These are phyloP conservation scores for Kingdonia uniflora DNA, from an alignment of 164 flowering plant species.

Conservation along the genomic window DNA sequence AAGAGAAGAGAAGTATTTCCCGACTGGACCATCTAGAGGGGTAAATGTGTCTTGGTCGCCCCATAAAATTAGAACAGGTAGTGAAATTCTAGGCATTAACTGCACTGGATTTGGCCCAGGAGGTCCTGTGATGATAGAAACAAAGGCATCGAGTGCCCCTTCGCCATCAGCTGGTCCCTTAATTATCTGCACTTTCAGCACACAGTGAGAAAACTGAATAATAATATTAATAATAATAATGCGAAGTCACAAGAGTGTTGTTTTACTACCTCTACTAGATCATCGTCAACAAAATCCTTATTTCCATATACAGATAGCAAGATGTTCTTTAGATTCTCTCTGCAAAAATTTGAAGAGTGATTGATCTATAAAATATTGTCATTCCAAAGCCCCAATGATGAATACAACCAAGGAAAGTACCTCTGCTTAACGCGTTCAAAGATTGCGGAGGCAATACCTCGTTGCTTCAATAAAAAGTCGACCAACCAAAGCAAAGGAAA, in stretches of 20 bases:
- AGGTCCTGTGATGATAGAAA: slow-evolving; percentile 87
- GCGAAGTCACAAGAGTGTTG: neutral
- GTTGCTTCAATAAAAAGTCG: slow-evolving; percentile 70
- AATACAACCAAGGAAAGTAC: slow-evolving; percentile 19
- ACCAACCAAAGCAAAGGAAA: slow-evolving; percentile 72
- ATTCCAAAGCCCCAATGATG: too few relatives aligned
- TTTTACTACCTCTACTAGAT: slow-evolving; percentile 59
- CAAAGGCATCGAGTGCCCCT: slow-evolving; percentile 93
- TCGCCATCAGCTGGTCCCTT: slow-evolving; percentile 61
- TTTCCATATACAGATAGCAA: slow-evolving; percentile 69
- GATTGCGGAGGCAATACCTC: slow-evolving; percentile 55
- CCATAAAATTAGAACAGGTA: slow-evolving; percentile 75
- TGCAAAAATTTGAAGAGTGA: slow-evolving; percentile 21
- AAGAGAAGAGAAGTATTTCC: slow-evolving; percentile 67
- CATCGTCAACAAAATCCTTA: slow-evolving; percentile 82
- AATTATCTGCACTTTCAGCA: too few relatives aligned
- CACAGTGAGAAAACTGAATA: too few relatives aligned
- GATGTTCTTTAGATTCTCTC: slow-evolving; percentile 60
- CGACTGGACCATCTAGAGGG: slow-evolving; percentile 90
- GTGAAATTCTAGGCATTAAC: slow-evolving; percentile 50
- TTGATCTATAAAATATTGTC: neutral
- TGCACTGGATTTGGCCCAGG: slow-evolving; percentile 87
- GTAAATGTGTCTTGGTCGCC: slow-evolving; percentile 86
- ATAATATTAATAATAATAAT: neutral
- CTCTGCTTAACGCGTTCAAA: slow-evolving; percentile 67